These are phyloP conservation scores for Clarireedia sp. DNA, from an alignment of 2,329 filamentous ascomycete genomes.

Conservation along the genomic window DNA sequence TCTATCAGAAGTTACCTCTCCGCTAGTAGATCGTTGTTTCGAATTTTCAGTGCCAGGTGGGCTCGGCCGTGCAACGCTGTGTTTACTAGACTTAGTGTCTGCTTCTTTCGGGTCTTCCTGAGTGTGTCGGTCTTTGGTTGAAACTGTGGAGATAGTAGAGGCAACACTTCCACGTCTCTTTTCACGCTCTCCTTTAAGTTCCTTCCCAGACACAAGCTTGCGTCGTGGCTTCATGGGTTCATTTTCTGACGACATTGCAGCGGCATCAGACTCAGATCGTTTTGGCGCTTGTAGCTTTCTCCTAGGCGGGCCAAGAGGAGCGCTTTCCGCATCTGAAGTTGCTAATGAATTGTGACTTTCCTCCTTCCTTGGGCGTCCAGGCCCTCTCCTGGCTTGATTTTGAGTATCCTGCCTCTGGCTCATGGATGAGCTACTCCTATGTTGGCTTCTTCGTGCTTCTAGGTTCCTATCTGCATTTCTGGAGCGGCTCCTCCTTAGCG, in stretches of 20 bases:
- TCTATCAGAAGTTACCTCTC: constrained; percentile 16
- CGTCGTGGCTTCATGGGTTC: constrained; percentile 48
- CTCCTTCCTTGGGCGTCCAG: constrained; percentile 48
- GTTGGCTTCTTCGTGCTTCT: constrained; percentile 16
- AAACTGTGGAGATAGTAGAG: constrained; percentile 45
- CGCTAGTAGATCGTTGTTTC: constrained; percentile 11
- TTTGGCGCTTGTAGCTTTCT: constrained; percentile 40
- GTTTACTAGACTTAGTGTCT: constrained; percentile 34
- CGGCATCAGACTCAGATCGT: constrained; percentile 47
- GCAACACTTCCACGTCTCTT: constrained; percentile 49
- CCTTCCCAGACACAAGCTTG: constrained; percentile 56
- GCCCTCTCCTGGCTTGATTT: constrained; percentile 33
- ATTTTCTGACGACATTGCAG: constrained; percentile 39
- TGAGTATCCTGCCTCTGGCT: constrained; percentile 18
- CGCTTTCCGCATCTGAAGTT: constrained; percentile 24
- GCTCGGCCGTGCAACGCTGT: constrained; percentile 15
- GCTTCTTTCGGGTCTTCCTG: constrained; percentile 41
- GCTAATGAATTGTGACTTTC: constrained; percentile 14
- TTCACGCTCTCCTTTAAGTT: constrained; percentile 48
- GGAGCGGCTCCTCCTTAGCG: constrained; percentile 22
- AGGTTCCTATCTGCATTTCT: constrained; percentile 19
- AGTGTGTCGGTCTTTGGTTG: constrained; percentile 40
- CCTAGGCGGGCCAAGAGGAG: constrained; percentile 35
- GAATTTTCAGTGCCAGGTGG: constrained; percentile 1
- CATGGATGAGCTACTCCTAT: constrained; percentile 15